Base-by-base conservation (phyloP, 2,329 filamentous ascomycete genomes). In the Neocucurbitaria cava region DNA sequence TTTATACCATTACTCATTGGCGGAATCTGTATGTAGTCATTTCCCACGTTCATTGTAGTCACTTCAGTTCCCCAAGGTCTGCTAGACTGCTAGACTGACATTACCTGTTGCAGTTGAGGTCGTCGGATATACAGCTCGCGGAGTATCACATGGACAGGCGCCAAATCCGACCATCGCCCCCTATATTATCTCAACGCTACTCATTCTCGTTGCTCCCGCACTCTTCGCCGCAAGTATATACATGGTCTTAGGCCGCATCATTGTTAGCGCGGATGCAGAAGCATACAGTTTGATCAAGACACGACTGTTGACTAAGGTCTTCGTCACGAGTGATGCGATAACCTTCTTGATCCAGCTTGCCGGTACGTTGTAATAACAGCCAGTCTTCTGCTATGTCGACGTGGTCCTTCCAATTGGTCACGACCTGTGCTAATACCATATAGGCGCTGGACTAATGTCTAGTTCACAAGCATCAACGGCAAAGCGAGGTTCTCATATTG, bases 331-430 rank as follows among this genome's bases (percentile, higher is more conserved):
- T 30, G 85, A 87, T 58, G 65, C 86, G 3, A 43, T 84, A 5
- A 82, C 80, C 1, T 83, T 87, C 63, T 28, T 80, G 2, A 68
- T 85, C 3, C 84, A 87, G n/a, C n/a, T n/a, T n/a, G n/a, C n/a
- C n/a, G n/a, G n/a, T n/a, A n/a, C n/a, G n/a, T n/a, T n/a, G n/a
- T n/a, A n/a, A n/a, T n/a, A n/a, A n/a, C n/a, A n/a, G n/a, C n/a
- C n/a, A n/a, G n/a, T n/a, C n/a, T n/a, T n/a, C n/a, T n/a, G n/a
- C n/a, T n/a, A n/a, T n/a, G n/a, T n/a, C n/a, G n/a, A n/a, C n/a
- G n/a, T n/a, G n/a, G n/a, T n/a, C n/a, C n/a, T n/a, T n/a, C n/a
- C n/a, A n/a, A n/a, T n/a, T n/a, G n/a, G n/a, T n/a, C n/a, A n/a
- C n/a, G n/a, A n/a, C n/a, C n/a, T n/a, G n/a, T n/a, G n/a, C n/a